Conservation (phyloP, 257 asterid species). For the Forsythia suspensa region DNA sequence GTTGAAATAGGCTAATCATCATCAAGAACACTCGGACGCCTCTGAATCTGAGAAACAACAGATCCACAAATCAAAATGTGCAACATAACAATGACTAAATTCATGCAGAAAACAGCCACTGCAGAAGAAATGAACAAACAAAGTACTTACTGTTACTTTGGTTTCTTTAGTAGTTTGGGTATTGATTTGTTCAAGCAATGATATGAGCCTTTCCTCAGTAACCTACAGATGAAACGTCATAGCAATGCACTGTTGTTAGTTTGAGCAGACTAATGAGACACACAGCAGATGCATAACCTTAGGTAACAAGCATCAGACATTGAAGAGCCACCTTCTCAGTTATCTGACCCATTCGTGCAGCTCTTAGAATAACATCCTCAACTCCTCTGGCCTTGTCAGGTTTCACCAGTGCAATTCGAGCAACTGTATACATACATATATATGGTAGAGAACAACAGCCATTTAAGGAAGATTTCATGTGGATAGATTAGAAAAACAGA, state of each 20-base stretch:
- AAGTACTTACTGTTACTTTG: slow-evolving; percentile 84
- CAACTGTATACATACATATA: slow-evolving; percentile 54
- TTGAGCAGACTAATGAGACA: background rate
- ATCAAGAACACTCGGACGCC: slow-evolving; percentile 84
- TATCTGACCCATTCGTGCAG: slow-evolving; percentile 89
- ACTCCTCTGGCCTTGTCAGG: slow-evolving; percentile 98
- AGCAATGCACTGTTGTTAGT: background rate
- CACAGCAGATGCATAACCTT: background rate
- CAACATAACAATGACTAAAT: background rate
- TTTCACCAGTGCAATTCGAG: slow-evolving; percentile 95
- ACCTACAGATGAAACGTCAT: slow-evolving; percentile 44
- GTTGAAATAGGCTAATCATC: slow-evolving; percentile 56
- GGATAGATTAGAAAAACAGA: background rate
- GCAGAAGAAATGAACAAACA: background rate
- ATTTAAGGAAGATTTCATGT: background rate
- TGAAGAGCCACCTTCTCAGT: slow-evolving; percentile 61
- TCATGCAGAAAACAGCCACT: background rate
- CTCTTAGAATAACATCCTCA: slow-evolving; percentile 86
- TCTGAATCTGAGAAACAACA: slow-evolving; percentile 57
- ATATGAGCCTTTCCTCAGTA: slow-evolving; percentile 86
- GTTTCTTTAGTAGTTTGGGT: slow-evolving; percentile 88
- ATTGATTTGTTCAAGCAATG: slow-evolving; percentile 94
- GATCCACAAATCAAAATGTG: background rate
- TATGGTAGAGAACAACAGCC: background rate
- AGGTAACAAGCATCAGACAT: background rate